These are phyloP conservation scores for Vitellaria paradoxa DNA, from an alignment of 179 eudicot species.

Conservation along the genomic window DNA sequence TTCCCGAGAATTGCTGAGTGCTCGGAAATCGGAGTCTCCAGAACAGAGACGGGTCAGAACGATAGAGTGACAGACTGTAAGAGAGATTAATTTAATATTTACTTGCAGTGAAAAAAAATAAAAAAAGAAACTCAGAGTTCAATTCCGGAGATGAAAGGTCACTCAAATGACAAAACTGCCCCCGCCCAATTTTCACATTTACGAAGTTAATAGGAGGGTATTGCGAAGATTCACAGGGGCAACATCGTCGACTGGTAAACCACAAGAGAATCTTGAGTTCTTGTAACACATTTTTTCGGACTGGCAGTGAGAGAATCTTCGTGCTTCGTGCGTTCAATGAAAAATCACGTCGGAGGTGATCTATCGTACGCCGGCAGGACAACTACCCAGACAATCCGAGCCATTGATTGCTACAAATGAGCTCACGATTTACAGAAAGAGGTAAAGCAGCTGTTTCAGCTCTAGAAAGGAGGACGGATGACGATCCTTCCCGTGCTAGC, in stretches of 20 bases:
- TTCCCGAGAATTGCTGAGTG: slow-evolving; percentile 5
- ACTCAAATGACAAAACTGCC: not conserved
- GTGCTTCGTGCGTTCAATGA: slow-evolving; percentile 23
- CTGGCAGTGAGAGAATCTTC: slow-evolving; percentile 3
- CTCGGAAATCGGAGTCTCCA: slow-evolving; percentile 10
- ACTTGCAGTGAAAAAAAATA: not conserved
- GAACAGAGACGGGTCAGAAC: not conserved
- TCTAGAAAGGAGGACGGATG: not conserved
- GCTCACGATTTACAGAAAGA: not conserved
- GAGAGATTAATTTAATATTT: not conserved
- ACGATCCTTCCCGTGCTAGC: slow-evolving; percentile 1
- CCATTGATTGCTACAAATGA: not conserved
- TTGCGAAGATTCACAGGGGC: not conserved
- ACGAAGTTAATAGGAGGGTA: too few species aligned
- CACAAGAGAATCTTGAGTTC: slow-evolving; percentile 4
- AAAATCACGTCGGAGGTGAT: slow-evolving; percentile 1
- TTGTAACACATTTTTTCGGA: not conserved
- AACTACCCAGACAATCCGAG: not conserved
- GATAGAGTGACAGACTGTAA: not conserved
- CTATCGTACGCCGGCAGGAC: slow-evolving; percentile 3
- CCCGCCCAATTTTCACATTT: not conserved
- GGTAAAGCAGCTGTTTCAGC: not conserved
- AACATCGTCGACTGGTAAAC: not conserved
- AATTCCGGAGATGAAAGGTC: not conserved
- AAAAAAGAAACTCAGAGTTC: slow-evolving; percentile 6